phyloP scores from a whole-genome alignment of 805 yeast genomes.

The Wickerhamomyces chambardii region DNA sequence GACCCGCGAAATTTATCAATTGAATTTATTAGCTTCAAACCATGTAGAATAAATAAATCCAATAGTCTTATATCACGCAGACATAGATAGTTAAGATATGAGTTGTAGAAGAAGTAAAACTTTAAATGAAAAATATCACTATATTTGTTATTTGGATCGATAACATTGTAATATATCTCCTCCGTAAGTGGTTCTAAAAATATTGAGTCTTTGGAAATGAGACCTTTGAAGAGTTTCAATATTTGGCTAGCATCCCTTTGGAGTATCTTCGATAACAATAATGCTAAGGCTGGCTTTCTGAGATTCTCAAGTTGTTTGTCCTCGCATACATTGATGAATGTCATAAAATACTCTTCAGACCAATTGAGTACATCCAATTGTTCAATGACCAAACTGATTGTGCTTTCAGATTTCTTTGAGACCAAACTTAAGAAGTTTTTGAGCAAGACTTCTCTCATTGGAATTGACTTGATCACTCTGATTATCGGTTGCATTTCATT shows the following conservation, averaged over 20 bases:
- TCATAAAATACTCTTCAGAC: background rate
- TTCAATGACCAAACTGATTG: background rate
- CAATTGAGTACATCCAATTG: background rate
- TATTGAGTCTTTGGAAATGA: background rate
- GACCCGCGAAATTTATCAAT: background rate
- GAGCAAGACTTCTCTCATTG: constrained; percentile 4
- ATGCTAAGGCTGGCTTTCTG: background rate
- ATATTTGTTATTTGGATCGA: background rate
- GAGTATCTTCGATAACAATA: background rate
- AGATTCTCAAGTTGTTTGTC: background rate
- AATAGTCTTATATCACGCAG: background rate
- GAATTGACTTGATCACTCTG: constrained; percentile 2
- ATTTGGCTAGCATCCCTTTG: background rate
- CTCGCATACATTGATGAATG: background rate
- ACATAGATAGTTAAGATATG: background rate
- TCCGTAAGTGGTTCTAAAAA: background rate
- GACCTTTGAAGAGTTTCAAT: background rate
- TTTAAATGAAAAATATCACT: background rate
- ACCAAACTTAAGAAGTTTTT: constrained; percentile 6
- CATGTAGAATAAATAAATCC: background rate
- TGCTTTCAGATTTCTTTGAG: constrained; percentile 1
- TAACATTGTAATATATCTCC: background rate
- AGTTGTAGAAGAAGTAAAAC: background rate
- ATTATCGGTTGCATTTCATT: constrained; percentile 6
- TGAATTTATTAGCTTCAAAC: background rate